phyloP scores from a whole-genome alignment of 176 grass and related monocot species.

The Zea mays region DNA sequence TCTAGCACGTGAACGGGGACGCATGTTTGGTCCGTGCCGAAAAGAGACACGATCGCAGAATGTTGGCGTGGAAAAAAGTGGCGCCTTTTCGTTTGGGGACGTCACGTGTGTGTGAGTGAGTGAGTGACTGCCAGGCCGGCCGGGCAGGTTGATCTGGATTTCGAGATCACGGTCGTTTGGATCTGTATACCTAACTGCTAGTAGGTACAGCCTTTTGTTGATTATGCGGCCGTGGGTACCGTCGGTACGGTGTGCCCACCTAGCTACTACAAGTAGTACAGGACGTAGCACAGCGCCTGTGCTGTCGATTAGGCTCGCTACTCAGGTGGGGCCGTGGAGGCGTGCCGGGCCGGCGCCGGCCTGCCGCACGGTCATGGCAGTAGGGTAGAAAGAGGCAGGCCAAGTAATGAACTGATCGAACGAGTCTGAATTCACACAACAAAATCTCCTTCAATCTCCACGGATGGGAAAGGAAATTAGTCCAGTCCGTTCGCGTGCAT shows the following conservation, averaged over 20 bases:
- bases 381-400: too few species aligned
- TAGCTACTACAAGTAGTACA: too few species aligned
- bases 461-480: too few species aligned
- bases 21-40: slow-evolving; percentile 18
- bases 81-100: slow-evolving; percentile 12
- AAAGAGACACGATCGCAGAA: slow-evolving; percentile 20
- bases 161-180: slow-evolving; percentile 28
- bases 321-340: too few species aligned
- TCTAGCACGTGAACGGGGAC: slow-evolving; percentile 30
- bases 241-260: background rate
- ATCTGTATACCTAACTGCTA: slow-evolving; percentile 9
- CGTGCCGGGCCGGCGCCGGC: too few species aligned
- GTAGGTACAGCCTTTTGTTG: background rate
- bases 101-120: slow-evolving; percentile 31
- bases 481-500: too few species aligned
- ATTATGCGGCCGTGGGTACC: background rate
- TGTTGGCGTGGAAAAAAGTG: slow-evolving; percentile 37
- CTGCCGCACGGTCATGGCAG: too few species aligned
- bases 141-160: background rate
- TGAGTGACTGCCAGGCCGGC: background rate
- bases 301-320: too few species aligned
- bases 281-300: too few species aligned
- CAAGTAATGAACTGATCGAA: too few species aligned
- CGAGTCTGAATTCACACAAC: too few species aligned
- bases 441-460: too few species aligned